A percentile compares a stretch with the other conserved stretches of the same genome.
phyloP scores from a whole-genome alignment of 805 yeast species.

The Pichia exigua region DNA sequence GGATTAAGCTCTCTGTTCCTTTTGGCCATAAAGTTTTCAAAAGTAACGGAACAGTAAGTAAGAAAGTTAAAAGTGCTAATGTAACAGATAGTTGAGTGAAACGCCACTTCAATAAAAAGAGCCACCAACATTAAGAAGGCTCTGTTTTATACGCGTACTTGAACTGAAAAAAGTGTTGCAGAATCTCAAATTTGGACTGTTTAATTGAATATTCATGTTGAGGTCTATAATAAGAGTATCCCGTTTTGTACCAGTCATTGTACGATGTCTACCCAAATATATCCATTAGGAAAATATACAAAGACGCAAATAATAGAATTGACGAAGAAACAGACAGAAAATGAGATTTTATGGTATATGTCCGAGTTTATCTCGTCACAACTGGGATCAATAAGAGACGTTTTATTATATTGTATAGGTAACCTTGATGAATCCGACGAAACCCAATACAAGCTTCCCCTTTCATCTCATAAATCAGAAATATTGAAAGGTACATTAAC shows the following conservation, averaged over 20 bases:
- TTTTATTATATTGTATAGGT: slow-evolving; percentile 33
- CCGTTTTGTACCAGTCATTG: not conserved
- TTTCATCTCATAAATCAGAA: slow-evolving; percentile 48
- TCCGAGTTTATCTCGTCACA: slow-evolving; percentile 39
- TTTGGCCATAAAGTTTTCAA: not conserved
- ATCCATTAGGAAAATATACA: slow-evolving; percentile 3
- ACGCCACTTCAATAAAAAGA: not conserved
- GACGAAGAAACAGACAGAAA: slow-evolving; percentile 10
- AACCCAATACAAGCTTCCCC: slow-evolving; percentile 46
- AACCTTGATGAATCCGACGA: slow-evolving; percentile 31
- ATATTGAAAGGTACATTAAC: slow-evolving; percentile 53
- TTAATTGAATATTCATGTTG: no score
- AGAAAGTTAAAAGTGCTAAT: not conserved
- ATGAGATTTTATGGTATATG: slow-evolving; percentile 41
- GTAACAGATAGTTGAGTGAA: not conserved
- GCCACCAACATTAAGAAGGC: not conserved
- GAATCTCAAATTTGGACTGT: not conserved
- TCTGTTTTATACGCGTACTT: not conserved
- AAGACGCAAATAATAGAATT: slow-evolving; percentile 3
- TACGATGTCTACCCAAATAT: slow-evolving; percentile 16
- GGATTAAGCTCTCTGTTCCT: not conserved
- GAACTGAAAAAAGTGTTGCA: not conserved
- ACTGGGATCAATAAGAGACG: slow-evolving; percentile 39
- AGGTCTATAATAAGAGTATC: no score
- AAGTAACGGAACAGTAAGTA: not conserved